These are phyloP conservation scores for Solanum hybrid DNA, from an alignment of 305 asterid species.

Conservation along the genomic window DNA sequence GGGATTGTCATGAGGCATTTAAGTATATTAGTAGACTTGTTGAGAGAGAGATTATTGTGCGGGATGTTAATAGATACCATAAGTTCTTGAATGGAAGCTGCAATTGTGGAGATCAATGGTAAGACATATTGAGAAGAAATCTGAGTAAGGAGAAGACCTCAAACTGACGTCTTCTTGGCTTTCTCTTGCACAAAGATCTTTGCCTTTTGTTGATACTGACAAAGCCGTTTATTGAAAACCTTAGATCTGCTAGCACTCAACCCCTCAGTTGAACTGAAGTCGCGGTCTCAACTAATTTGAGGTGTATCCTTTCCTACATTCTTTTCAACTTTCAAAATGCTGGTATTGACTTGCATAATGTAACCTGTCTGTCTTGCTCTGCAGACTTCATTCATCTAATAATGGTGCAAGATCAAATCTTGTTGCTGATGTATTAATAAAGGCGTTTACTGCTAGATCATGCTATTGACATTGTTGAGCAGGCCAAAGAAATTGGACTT, in stretches of 20 bases:
- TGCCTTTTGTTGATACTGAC: neutral
- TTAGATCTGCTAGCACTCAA: neutral
- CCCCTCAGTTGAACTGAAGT: neutral
- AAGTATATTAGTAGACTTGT: slow-evolving; percentile 43
- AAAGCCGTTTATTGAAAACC: neutral
- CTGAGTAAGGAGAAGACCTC: neutral
- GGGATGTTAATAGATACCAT: slow-evolving; percentile 70
- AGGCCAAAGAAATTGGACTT: slow-evolving; percentile 28
- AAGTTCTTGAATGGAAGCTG: slow-evolving; percentile 59
- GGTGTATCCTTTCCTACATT: neutral
- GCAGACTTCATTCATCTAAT: neutral
- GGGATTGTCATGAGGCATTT: slow-evolving; percentile 60
- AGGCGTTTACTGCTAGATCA: slow-evolving; percentile 44
- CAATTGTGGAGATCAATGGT: slow-evolving; percentile 47
- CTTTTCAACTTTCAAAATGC: neutral
- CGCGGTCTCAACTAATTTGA: neutral
- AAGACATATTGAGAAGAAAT: neutral
- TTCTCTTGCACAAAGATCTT: neutral
- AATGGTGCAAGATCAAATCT: neutral
- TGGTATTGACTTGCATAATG: neutral
- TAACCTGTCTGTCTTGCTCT: neutral
- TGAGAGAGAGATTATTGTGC: slow-evolving; percentile 53
- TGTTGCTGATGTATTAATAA: slow-evolving; percentile 14
- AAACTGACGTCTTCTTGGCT: neutral
- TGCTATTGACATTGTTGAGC: slow-evolving; percentile 30